Conservation (phyloP, 2,329 filamentous ascomycete species). For the Podosphaera aphanis region DNA sequence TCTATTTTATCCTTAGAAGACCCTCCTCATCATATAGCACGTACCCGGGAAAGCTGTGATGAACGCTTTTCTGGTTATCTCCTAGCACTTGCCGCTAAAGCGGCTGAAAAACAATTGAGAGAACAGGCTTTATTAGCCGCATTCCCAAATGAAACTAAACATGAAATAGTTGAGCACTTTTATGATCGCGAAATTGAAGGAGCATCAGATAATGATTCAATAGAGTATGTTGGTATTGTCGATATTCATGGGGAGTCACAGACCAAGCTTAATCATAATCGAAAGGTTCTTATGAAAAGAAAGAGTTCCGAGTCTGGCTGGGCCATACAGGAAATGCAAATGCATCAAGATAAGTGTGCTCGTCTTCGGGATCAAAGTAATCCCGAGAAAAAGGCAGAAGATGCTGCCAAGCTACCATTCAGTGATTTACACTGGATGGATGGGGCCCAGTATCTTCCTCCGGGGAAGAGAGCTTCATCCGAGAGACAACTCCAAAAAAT, state of each 20-base stretch:
- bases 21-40: constrained; percentile 19
- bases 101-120: constrained; percentile 57
- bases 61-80: constrained; percentile 55
- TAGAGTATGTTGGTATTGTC: constrained; percentile 13
- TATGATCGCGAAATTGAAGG: constrained; percentile 16
- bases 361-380: constrained; percentile 15
- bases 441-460: not conserved
- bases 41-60: constrained; percentile 45
- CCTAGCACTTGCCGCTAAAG: constrained; percentile 54
- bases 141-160: constrained; percentile 41
- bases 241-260: constrained; percentile 5
- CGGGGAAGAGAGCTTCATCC: constrained; percentile 6
- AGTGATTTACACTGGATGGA: constrained; percentile 15
- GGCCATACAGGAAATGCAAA: constrained; percentile 16
- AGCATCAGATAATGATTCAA: constrained; percentile 14
- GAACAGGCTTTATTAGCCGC: constrained; percentile 47
- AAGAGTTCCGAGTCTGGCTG: constrained; percentile 15
- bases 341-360: constrained; percentile 15
- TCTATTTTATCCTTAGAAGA: constrained; percentile 16
- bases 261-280: constrained; percentile 4
- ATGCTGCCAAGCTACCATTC: constrained; percentile 14
- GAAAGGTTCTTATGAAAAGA: constrained; percentile 4
- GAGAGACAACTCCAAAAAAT: constrained; percentile 24
- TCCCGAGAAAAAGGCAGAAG: constrained; percentile 14
- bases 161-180: constrained; percentile 17